Conservation (phyloP, 1,139 yeast genomes). For the Suhomyces anneliseae region DNA sequence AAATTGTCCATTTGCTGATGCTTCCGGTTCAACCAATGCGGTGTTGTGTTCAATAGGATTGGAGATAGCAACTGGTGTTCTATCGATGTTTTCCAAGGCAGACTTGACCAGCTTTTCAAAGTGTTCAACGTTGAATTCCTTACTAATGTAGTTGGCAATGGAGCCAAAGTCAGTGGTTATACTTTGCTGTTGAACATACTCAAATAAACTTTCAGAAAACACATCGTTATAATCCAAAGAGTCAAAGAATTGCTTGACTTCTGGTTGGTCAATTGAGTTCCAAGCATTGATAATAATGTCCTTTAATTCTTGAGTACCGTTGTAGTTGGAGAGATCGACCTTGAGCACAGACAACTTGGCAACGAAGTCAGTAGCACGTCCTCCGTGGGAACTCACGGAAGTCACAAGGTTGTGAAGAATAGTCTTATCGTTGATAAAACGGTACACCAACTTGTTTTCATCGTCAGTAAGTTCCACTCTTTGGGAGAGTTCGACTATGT, state of each 20-base stretch:
- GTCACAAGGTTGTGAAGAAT: slow-evolving; percentile 12
- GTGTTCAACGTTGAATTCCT: slow-evolving; percentile 7
- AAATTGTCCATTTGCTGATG: background rate
- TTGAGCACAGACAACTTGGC: background rate
- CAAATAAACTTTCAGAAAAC: slow-evolving; percentile 8
- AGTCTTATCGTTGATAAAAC: slow-evolving; percentile 24
- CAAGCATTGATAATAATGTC: slow-evolving; percentile 11
- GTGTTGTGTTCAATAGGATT: slow-evolving; percentile 46
- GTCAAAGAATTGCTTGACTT: slow-evolving; percentile 11
- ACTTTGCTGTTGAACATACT: slow-evolving; percentile 12
- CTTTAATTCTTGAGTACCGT: background rate
- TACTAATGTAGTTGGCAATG: slow-evolving; percentile 16
- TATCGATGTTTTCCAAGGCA: slow-evolving; percentile 15
- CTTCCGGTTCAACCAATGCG: slow-evolving; percentile 26
- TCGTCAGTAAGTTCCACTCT: slow-evolving; percentile 7
- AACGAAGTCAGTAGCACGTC: background rate
- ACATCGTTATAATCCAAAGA: slow-evolving; percentile 1
- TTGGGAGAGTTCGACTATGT: slow-evolving; percentile 12
- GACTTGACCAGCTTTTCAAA: slow-evolving; percentile 8
- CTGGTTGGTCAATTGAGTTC: slow-evolving; percentile 14
- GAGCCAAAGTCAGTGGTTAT: slow-evolving; percentile 16
- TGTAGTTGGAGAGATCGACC: background rate
- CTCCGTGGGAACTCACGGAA: slow-evolving; percentile 2
- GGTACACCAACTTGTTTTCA: slow-evolving; percentile 20
- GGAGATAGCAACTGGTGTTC: slow-evolving; percentile 37